Conservation (phyloP, 495 filamentous ascomycete genomes). For the Penicillium dipodomyicola region DNA sequence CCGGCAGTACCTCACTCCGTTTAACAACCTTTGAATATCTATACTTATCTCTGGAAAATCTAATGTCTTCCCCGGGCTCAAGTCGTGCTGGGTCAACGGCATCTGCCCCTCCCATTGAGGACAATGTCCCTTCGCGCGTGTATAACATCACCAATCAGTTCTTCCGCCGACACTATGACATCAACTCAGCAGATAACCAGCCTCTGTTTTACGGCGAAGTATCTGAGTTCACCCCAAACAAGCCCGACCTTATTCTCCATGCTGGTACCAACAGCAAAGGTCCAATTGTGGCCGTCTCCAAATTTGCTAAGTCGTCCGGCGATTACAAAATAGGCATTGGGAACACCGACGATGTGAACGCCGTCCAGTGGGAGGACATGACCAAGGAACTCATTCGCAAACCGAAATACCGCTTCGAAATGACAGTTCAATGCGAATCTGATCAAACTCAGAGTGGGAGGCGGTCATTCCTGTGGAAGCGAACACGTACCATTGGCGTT, state of each 20-base stretch:
- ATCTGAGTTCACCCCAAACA: slow-evolving; percentile 18
- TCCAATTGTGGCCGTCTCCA: slow-evolving; percentile 23
- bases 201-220: slow-evolving; percentile 17
- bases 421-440: slow-evolving; percentile 8
- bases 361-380: slow-evolving; percentile 28
- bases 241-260: slow-evolving; percentile 24
- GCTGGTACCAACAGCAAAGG: slow-evolving; percentile 15
- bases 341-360: slow-evolving; percentile 16
- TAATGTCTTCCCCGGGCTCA: slow-evolving; percentile 13
- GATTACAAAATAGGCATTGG: slow-evolving; percentile 24
- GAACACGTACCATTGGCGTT: slow-evolving; percentile 21
- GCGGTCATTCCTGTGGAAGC: slow-evolving; percentile 25
- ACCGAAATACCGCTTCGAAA: slow-evolving; percentile 23
- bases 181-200: slow-evolving; percentile 17
- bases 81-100: slow-evolving; percentile 10
- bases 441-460: slow-evolving; percentile 4
- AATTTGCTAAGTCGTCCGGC: slow-evolving; percentile 21
- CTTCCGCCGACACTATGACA: slow-evolving; percentile 20
- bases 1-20: background rate
- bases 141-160: slow-evolving; percentile 15
- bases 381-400: slow-evolving; percentile 9
- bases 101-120: slow-evolving; percentile 8
- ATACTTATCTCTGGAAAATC: background rate
- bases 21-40: background rate
- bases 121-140: slow-evolving; percentile 6